Conservation (phyloP, 1,139 yeast genomes). For the Pneumocystis carinii region DNA sequence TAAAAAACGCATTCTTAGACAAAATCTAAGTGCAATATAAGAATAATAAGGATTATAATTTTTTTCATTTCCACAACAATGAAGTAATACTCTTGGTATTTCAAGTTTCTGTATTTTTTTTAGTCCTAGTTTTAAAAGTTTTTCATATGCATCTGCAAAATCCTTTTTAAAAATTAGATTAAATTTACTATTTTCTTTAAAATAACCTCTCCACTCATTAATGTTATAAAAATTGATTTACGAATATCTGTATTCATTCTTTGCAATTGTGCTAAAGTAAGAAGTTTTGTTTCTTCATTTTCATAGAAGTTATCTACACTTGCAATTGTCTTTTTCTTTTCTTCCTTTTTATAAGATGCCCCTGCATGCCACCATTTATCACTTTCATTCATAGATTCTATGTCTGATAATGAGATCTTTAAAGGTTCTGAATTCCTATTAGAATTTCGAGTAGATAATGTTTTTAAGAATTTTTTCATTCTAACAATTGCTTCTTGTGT, state of each 20-base stretch:
- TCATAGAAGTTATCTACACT: slow-evolving; percentile 41
- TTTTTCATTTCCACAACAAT: slow-evolving; percentile 73
- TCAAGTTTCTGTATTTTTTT: slow-evolving; percentile 78
- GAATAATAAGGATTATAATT: slow-evolving; percentile 86
- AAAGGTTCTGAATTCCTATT: slow-evolving; percentile 50
- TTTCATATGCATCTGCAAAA: slow-evolving; percentile 70
- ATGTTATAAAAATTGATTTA: slow-evolving; percentile 80
- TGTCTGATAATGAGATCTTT: slow-evolving; percentile 72
- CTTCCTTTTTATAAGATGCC: slow-evolving; percentile 40
- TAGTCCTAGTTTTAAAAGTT: slow-evolving; percentile 62
- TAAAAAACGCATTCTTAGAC: slow-evolving; percentile 50
- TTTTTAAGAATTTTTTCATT: slow-evolving; percentile 53
- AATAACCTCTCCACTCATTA: slow-evolving; percentile 44
- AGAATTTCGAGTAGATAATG: slow-evolving; percentile 26
- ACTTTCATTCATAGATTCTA: slow-evolving; percentile 52
- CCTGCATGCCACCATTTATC: slow-evolving; percentile 99
- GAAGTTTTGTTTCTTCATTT: slow-evolving; percentile 71
- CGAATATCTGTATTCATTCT: slow-evolving; percentile 93
- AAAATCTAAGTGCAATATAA: slow-evolving; percentile 57
- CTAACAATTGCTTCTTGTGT: slow-evolving; percentile 39
- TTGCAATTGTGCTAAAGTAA: slow-evolving; percentile 67
- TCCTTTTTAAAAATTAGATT: slow-evolving; percentile 43
- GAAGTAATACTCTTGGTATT: slow-evolving; percentile 68
- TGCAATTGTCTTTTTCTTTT: slow-evolving; percentile 17
- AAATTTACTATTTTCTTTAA: neutral